Conservation (phyloP, 2,329 filamentous ascomycete species). For the Cladosporium sp. region DNA sequence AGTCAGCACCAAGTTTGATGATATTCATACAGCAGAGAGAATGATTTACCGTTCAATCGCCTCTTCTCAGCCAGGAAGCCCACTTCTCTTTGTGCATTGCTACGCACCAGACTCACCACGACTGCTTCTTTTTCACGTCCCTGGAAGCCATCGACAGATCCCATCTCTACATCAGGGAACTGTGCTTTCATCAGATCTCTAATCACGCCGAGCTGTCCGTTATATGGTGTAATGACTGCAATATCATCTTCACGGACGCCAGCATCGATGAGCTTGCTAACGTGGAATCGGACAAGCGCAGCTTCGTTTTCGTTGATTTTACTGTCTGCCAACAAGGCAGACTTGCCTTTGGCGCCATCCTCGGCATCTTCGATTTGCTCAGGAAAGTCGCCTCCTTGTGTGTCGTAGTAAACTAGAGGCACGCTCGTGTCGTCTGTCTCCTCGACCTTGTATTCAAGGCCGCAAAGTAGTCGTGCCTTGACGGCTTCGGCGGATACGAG, state of each 20-base stretch:
- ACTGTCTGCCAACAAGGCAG: conserved; percentile 63
- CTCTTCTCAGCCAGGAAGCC: conserved; percentile 92
- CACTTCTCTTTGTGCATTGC: conserved; percentile 80
- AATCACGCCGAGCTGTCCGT: conserved; percentile 80
- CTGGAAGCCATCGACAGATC: conserved; percentile 95
- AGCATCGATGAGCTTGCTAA: conserved; percentile 68
- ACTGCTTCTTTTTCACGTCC: conserved; percentile 96
- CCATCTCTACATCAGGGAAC: conserved; percentile 85
- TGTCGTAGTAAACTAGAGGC: conserved; percentile 90
- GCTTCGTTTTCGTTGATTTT: conserved; percentile 94
- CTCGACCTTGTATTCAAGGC: conserved; percentile 71
- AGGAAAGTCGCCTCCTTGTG: conserved; percentile 75
- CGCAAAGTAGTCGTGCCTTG: conserved; percentile 67
- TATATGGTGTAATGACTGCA: conserved; percentile 93
- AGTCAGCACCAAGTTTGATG: conserved; percentile 2
- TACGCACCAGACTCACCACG: conserved; percentile 87
- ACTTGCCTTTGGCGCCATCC: conserved; percentile 46
- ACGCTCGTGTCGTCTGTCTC: conserved; percentile 83
- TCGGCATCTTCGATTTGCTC: conserved; percentile 76
- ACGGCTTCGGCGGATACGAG: conserved; percentile 79
- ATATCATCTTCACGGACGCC: conserved; percentile 81
- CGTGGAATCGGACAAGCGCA: conserved; percentile 71
- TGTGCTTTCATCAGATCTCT: conserved; percentile 71
- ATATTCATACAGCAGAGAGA: neutral
- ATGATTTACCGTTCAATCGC: conserved; percentile 74